phyloP scores from a whole-genome alignment of 345 rosid genomes.

The Angophora floribunda region DNA sequence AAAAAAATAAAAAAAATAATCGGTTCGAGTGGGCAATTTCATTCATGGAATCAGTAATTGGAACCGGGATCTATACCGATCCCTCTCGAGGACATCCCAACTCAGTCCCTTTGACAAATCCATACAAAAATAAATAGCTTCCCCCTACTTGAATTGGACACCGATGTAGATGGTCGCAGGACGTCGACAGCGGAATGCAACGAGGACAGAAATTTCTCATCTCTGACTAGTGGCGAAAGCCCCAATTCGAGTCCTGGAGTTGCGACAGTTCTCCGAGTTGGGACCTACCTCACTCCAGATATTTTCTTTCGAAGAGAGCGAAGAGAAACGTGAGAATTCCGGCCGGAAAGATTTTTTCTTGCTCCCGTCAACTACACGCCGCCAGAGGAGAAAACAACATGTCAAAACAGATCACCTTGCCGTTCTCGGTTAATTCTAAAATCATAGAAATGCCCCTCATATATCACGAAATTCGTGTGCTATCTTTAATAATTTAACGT shows the following conservation, averaged over 20 bases:
- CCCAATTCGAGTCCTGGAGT: background rate
- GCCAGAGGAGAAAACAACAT: background rate
- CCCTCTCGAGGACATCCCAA: background rate
- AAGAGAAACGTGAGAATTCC: background rate
- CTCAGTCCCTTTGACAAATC: background rate
- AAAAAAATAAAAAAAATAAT: no score
- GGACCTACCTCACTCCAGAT: background rate
- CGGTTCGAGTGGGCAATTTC: rapidly evolving
- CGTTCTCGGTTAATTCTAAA: background rate
- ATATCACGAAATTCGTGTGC: background rate
- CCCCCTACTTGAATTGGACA: background rate
- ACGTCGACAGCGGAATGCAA: background rate
- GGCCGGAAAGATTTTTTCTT: rapidly evolving
- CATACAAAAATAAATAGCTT: background rate
- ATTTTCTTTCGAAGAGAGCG: background rate
- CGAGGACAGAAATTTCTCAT: background rate
- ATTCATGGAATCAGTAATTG: rapidly evolving
- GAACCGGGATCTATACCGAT: rapidly evolving
- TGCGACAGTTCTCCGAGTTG: background rate
- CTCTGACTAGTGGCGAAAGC: background rate
- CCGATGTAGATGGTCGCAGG: background rate
- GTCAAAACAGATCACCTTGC: rapidly evolving
- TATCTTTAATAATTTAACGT: background rate
- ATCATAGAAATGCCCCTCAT: rapidly evolving
- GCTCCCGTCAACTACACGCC: rapidly evolving